These are phyloP conservation scores for Daucus carota DNA, from an alignment of 129 eudicot species.

Conservation along the genomic window DH1_v3.0 NC_030384.2:15637501-15638000, in stretches of 20 bases:
- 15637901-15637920: conserved; percentile 52
- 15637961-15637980: conserved; percentile 29
- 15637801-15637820: background rate
- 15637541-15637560: conserved; percentile 4
- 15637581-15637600: background rate
- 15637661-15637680: background rate
- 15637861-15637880: background rate
- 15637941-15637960: conserved; percentile 52
- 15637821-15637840: too few relatives aligned
- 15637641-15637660: background rate
- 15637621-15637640: background rate
- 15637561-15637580: background rate
- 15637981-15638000: conserved; percentile 2
- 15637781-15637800: background rate
- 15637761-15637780: background rate
- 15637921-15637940: conserved; percentile 55
- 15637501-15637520: conserved; percentile 36
- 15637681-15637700: background rate
- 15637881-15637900: conserved; percentile 38
- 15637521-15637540: conserved; percentile 39
- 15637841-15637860: background rate
- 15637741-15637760: background rate
- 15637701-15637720: background rate
- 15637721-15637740: background rate
- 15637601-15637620: background rate